Percentiles rank a stretch among this genome's conserved stretches.
Evolutionary conservation across 805 yeast species (phyloP).

Genomic region (Ogataea glucozyma): DNA sequence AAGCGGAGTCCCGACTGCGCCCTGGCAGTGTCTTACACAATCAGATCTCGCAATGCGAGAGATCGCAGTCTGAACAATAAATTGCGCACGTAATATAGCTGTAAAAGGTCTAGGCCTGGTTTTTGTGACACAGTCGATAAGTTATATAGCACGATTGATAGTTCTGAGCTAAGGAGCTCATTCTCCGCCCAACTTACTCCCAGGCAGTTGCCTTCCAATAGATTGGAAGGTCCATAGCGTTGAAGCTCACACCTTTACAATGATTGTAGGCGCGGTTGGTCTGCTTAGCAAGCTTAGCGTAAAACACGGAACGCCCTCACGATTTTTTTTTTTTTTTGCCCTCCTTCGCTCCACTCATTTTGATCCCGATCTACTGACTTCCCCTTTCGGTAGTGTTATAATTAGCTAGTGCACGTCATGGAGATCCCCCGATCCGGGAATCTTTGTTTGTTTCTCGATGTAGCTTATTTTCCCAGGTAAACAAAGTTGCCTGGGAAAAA

Average conservation of each 20-base stretch:
- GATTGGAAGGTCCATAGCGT: too few species aligned
- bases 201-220: too few species aligned
- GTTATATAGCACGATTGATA: too few species aligned
- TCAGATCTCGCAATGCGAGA: not conserved
- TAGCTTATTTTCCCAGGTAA: slow-evolving; percentile 1
- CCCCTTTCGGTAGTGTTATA: slow-evolving; percentile 2
- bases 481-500: slow-evolving; percentile 4
- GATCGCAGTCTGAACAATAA: slow-evolving; percentile 1
- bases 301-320: not conserved
- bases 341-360: not conserved
- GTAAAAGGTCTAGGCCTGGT: slow-evolving; percentile 5
- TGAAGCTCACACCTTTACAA: too few species aligned
- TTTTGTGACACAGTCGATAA: not conserved
- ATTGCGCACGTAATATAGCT: slow-evolving; percentile 4
- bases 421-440: slow-evolving; percentile 1
- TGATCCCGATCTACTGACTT: slow-evolving; percentile 2
- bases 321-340: not conserved
- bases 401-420: slow-evolving; percentile 7
- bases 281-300: not conserved
- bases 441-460: not conserved
- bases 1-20: too few species aligned
- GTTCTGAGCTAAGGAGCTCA: too few species aligned
- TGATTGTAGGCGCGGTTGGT: too few species aligned
- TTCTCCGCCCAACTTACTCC: too few species aligned
- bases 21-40: slow-evolving; percentile 2